phyloP scores from a whole-genome alignment of 306 rosid genomes.

The Cercis canadensis region DNA sequence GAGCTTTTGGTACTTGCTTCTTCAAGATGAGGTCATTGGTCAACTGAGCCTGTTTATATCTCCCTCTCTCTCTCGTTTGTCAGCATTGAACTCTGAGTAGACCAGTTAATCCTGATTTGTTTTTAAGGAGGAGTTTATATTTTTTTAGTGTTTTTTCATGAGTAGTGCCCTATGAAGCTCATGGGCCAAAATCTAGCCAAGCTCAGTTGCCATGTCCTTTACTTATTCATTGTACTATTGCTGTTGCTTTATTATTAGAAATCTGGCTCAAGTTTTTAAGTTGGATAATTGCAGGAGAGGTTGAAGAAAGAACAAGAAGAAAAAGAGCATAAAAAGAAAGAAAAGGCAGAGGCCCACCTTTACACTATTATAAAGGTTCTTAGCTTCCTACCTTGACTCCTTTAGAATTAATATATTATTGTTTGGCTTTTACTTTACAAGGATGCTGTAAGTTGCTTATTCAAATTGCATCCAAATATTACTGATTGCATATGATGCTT shows the following conservation, averaged over 20 bases:
- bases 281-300: conserved; percentile 62
- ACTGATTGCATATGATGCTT: conserved; percentile 30
- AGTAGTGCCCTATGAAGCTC: not conserved
- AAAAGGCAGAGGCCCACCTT: conserved; percentile 83
- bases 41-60: not conserved
- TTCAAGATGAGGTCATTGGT: conserved; percentile 51
- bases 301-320: conserved; percentile 89
- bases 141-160: not conserved
- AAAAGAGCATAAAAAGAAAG: conserved; percentile 80
- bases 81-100: not conserved
- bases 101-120: not conserved
- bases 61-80: not conserved
- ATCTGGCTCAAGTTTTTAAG: conserved; percentile 15
- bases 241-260: conserved; percentile 26
- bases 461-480: conserved; percentile 12
- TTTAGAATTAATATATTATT: conserved; percentile 23
- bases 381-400: conserved; percentile 26
- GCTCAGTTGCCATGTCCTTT: not conserved
- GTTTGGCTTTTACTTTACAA: conserved; percentile 9
- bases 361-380: conserved; percentile 81
- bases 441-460: not conserved
- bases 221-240: not conserved
- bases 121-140: not conserved
- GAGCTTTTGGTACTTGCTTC: conserved; percentile 50
- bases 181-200: not conserved